These are phyloP conservation scores for Cryptosporidium meleagridis DNA, from an alignment of 169 alveolate genomes.

Conservation along the genomic window DNA sequence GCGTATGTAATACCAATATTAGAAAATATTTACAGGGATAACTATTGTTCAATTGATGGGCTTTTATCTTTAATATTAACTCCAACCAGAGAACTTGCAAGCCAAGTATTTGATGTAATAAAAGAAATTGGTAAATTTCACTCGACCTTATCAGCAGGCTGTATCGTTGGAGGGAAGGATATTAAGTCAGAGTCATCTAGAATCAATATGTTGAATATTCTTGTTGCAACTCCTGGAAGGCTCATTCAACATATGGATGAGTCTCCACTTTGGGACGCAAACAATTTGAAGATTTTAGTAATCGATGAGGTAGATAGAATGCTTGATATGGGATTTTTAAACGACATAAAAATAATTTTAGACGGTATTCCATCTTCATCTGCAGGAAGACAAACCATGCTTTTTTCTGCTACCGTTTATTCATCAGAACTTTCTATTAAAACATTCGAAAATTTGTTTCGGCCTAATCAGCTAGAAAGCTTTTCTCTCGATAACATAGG, in stretches of 20 bases:
- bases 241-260: conserved; percentile 93
- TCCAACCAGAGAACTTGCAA: conserved; percentile 93
- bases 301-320: conserved; percentile 88
- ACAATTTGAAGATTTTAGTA: conserved; percentile 85
- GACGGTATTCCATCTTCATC: conserved; percentile 83
- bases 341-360: conserved; percentile 87
- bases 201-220: conserved; percentile 85
- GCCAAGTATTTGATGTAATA: conserved; percentile 90
- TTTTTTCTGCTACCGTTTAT: conserved; percentile 94
- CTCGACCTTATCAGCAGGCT: conserved; percentile 91
- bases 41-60: conserved; percentile 77
- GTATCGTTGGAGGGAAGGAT: conserved; percentile 93
- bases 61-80: conserved; percentile 88
- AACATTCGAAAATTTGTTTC: conserved; percentile 77
- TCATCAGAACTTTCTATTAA: conserved; percentile 76
- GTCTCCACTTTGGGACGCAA: conserved; percentile 89
- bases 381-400: conserved; percentile 84
- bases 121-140: conserved; percentile 83
- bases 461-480: conserved; percentile 73
- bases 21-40: conserved; percentile 88
- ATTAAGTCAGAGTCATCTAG: conserved; percentile 89
- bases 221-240: conserved; percentile 96
- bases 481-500: conserved; percentile 56
- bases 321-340: conserved; percentile 92
- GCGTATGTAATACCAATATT: conserved; percentile 91